Percentiles rank a stretch among this genome's conserved stretches.
These are phyloP conservation scores for Leishmania mexicana DNA, from an alignment of 208 protist species.

Conservation along the genomic window DNA sequence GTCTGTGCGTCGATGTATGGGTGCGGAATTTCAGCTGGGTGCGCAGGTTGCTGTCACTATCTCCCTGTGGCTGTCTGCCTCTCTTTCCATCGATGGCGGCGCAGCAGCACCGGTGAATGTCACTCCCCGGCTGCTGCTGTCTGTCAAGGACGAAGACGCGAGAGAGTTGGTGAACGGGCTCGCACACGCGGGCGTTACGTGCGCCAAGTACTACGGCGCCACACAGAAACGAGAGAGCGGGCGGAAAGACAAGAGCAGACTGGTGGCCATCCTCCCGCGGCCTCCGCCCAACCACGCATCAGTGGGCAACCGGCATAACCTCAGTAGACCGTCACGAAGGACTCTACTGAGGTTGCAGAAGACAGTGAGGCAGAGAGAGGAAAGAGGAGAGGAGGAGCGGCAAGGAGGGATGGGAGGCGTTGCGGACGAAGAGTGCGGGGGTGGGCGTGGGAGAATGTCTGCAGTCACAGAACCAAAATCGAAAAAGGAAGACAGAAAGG, in stretches of 20 bases:
- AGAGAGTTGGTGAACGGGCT: not conserved
- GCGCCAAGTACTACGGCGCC: not conserved
- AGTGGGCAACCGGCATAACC: not conserved
- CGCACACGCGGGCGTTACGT: not conserved
- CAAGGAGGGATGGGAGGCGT: not conserved
- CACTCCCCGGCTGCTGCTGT: not conserved
- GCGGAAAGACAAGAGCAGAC: not conserved
- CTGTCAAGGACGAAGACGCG: not conserved
- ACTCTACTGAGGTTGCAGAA: not conserved
- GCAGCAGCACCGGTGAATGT: not conserved
- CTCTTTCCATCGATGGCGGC: not conserved
- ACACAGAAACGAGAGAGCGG: not conserved
- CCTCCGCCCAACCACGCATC: not conserved
- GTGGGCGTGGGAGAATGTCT: not conserved
- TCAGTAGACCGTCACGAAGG: not conserved
- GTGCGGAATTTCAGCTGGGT: not conserved
- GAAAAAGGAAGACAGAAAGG: not conserved
- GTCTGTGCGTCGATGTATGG: not conserved
- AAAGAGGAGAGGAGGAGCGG: too few relatives aligned
- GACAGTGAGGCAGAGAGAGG: not conserved
- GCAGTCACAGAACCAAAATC: not conserved
- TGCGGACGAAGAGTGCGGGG: not conserved
- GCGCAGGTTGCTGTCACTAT: not conserved
- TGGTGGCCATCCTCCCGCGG: not conserved
- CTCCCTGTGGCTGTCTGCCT: not conserved